Evolutionary conservation across 2,329 filamentous ascomycete genomes (phyloP), one percentile per base, ranked within the genome.

Genomic region (Epichloe glyceriae): DNA sequence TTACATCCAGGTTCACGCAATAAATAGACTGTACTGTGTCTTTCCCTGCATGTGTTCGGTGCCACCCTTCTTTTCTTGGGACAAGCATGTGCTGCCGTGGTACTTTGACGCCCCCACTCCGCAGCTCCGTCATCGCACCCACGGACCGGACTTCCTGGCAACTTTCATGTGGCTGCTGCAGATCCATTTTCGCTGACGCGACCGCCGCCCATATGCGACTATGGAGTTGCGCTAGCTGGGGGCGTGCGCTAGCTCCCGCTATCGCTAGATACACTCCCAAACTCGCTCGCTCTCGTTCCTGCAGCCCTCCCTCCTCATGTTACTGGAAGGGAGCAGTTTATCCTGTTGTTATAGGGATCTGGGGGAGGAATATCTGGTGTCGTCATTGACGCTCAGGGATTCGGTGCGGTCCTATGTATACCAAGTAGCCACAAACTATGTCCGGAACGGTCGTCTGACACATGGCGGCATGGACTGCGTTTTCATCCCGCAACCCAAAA

Each of bases 241-340:
- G 54, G 50, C 51, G 44, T 58, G 54, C 57, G 47, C 56, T 65
- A 65, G 64, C 52, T 64, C 63, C 63, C 62, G 63, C 34, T 19
- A 6, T 47, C 44, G 33, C 34, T 35, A 47, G 10, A 30, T 26
- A 47, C 30, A 30, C 30, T 11, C 30, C 8, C 3, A 30, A 30
- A 11, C 10, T 30, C 30, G 30, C 30, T 26, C 22, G 22, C 7
- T 30, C 26, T 30, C 26, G 26, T 30, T 10, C 26, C 26, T 30
- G 26, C 26, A 30, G 8, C 8, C 26, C 26, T 30, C n/a, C n/a
- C n/a, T n/a, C n/a, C 26, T 10, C 4, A 3, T 30, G 8, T 8
- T 26, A 30, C 3, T 30, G 22, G 22, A 26, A 26, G 22, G 20
- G 7, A 26, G 22, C 30, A 30, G 30, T 30, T 30, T 30, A 30